Percentiles rank a stretch among this genome's conserved stretches.
Conservation (phyloP, 2,329 filamentous ascomycete species). For the Rutstroemia sp. region DNA sequence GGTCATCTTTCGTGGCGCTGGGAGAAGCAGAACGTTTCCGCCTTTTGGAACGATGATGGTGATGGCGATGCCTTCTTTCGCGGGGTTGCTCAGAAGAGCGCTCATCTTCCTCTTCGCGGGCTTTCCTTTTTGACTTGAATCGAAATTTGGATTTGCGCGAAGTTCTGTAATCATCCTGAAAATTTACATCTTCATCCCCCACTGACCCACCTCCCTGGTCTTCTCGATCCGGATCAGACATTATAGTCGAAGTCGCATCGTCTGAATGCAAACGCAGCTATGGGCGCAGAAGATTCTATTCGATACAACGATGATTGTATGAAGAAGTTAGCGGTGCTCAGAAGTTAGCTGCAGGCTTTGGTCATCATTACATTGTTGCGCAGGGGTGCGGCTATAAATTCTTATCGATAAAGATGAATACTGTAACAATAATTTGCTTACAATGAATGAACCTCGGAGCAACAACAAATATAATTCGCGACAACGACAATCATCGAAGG, state of each 20-base stretch:
- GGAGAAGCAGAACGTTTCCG: slow-evolving; percentile 16
- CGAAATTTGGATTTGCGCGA: slow-evolving; percentile 22
- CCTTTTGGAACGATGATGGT: slow-evolving; percentile 25
- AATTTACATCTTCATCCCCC: background rate
- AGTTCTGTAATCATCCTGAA: slow-evolving; percentile 7
- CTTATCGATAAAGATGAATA: background rate
- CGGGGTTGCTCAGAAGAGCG: slow-evolving; percentile 10
- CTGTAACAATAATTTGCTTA: background rate
- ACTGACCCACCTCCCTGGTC: background rate
- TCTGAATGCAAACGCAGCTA: background rate
- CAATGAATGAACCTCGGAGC: background rate
- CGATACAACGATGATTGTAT: background rate
- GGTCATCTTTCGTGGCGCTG: slow-evolving; percentile 25
- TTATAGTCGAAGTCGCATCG: background rate
- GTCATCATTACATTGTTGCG: too few relatives aligned
- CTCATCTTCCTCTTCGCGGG: slow-evolving; percentile 9
- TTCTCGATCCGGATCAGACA: background rate
- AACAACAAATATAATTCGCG: background rate
- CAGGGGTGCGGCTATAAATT: background rate
- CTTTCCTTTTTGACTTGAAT: slow-evolving; percentile 26
- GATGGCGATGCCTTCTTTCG: slow-evolving; percentile 16
- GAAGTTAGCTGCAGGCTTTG: background rate
- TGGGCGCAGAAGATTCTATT: background rate
- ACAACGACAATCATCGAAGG: background rate
- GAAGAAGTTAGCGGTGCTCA: background rate